Base-by-base conservation (phyloP, 1,139 yeast genomes). In the Scheffersomyces titani region DNA sequence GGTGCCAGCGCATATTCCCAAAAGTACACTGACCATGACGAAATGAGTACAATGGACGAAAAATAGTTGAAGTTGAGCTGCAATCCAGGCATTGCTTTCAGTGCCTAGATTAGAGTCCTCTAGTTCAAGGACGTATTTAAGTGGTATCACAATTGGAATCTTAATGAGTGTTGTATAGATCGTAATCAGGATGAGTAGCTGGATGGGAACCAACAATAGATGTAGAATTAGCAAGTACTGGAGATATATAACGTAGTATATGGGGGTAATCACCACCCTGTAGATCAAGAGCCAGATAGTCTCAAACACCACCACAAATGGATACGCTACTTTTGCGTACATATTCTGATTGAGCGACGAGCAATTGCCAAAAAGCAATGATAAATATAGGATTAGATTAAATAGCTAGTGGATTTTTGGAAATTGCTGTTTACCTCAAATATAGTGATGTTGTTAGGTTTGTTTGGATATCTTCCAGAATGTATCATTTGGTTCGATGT, bases 121-220 rank as follows among this genome's bases (percentile, higher is more conserved):
- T 50, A 62, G 56, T 46, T 59, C 61, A 19, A 63, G 57, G 5
- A 63, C 19, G 56, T 63, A 63, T 36, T 45, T 48, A 46, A 62
- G 44, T 7, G 65, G 65, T 4, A 50, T 58, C 6, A 57, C 49
- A 5, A 63, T 48, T 2, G 66, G 66, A 22, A 62, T 54, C 50
- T 51, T 51, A 22, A 63, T 44, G 30, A 63, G 60, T 18, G 64
- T 61, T 6, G 60, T 60, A 50, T 62, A 63, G 7, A 63, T 48
- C 51, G 59, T 52, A 16, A 63, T 59, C 40, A 57, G 52, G 40
- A 62, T 40, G 46, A 60, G 55, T 3, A 62, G 55, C 22, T 51
- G 21, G 3, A 58, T 6, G 3, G 66, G 66, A 19, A 52, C 54
- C 52, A 60, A 52, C 7, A 62, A 22, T n/a, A 64, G 59, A 50